Evolutionary conservation across 352 stramenopile genomes (phyloP).

Genomic region (Pythium aphanidermatum): DNA sequence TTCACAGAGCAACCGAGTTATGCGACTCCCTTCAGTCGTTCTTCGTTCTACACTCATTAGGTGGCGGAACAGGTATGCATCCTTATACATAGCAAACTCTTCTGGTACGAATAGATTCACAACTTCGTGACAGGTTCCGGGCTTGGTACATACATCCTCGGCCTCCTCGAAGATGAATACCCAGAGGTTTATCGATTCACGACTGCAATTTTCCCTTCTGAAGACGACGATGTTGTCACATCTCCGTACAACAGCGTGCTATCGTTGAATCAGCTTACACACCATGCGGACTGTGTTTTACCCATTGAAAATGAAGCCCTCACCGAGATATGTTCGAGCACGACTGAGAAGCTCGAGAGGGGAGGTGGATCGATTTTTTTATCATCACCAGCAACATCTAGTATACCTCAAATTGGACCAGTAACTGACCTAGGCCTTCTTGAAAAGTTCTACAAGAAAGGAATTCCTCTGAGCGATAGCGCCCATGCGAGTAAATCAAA

Average conservation of each 20-base stretch:
- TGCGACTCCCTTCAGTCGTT: slow-evolving; percentile 92
- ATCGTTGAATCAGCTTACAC: slow-evolving; percentile 69
- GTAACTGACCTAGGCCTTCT: slow-evolving; percentile 39
- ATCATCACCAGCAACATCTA: too few species aligned
- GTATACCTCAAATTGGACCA: too few species aligned
- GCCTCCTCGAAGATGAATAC: slow-evolving; percentile 79
- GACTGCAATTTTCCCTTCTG: slow-evolving; percentile 73
- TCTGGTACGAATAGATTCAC: too few species aligned
- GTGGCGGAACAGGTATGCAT: slow-evolving; percentile 80
- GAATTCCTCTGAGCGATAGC: too few species aligned
- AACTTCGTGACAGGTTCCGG: slow-evolving; percentile 54
- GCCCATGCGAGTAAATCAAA: slow-evolving; percentile 9
- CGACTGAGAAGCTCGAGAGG: not conserved
- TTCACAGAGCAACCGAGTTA: slow-evolving; percentile 65
- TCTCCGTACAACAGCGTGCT: slow-evolving; percentile 92
- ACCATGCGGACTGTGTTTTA: slow-evolving; percentile 87
- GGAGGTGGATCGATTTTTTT: slow-evolving; percentile 16
- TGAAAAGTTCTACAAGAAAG: slow-evolving; percentile 42
- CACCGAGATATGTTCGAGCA: slow-evolving; percentile 39
- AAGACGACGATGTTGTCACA: slow-evolving; percentile 91
- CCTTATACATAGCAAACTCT: too few species aligned
- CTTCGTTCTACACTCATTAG: slow-evolving; percentile 91
- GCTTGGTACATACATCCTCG: slow-evolving; percentile 87
- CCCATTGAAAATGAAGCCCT: slow-evolving; percentile 90
- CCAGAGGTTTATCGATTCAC: slow-evolving; percentile 82